A percentile compares a stretch with the other conserved stretches of the same genome.
Evolutionary conservation across 805 yeast species (phyloP).

Genomic region (Wickerhamomyces tratensis): DNA sequence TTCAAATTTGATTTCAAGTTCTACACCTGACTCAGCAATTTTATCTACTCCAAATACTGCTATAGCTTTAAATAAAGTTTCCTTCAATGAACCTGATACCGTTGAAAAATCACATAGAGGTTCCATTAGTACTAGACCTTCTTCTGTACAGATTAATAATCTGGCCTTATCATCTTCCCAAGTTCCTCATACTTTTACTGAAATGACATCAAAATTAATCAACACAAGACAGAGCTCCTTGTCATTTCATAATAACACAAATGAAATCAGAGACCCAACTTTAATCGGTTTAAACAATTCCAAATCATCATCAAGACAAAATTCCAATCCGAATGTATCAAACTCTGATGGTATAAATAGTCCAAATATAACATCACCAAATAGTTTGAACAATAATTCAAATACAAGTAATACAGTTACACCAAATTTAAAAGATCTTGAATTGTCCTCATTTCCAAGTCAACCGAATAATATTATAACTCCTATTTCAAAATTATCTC

Average conservation of each 20-base stretch:
- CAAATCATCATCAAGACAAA: conserved; percentile 17
- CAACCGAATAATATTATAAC: too few species aligned
- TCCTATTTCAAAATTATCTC: too few species aligned
- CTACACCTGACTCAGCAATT: too few species aligned
- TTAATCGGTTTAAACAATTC: not conserved
- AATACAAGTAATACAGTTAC: not conserved
- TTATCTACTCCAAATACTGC: too few species aligned
- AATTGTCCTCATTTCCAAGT: too few species aligned
- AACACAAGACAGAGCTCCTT: too few species aligned
- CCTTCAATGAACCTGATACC: conserved; percentile 36
- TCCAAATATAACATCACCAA: not conserved
- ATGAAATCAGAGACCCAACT: too few species aligned
- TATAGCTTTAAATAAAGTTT: conserved; percentile 19
- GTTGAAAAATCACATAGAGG: conserved; percentile 40
- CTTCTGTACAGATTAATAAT: conserved; percentile 24
- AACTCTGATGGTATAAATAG: not conserved
- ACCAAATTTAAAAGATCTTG: not conserved
- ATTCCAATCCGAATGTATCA: conserved; percentile 10
- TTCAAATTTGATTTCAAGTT: too few species aligned
- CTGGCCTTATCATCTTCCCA: not conserved
- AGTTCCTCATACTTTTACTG: not conserved
- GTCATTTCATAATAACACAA: too few species aligned
- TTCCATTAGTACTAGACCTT: conserved; percentile 46
- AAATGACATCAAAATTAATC: too few species aligned
- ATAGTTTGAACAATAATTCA: not conserved